Conservation (phyloP, 768 basidiomycete genomes). For the Lentinula detonsa region DNA sequence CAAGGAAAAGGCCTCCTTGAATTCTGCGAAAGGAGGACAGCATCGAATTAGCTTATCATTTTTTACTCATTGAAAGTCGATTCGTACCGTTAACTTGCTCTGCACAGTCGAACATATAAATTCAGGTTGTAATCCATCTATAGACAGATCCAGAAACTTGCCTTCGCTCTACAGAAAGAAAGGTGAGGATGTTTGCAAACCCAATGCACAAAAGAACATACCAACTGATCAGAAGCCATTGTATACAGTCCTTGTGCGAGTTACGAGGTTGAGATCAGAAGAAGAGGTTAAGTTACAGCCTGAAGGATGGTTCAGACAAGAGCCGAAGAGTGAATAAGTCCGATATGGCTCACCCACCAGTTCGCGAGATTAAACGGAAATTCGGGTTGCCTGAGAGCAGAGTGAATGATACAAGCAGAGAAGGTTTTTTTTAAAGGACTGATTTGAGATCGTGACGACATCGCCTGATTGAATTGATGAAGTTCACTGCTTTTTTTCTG, state of each 20-base stretch:
- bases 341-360: too few relatives aligned
- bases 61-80: not conserved
- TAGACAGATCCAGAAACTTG: not conserved
- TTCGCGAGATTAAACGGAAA: too few relatives aligned
- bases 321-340: too few relatives aligned
- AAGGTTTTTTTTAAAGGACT: too few relatives aligned
- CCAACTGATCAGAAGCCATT: constrained; percentile 2
- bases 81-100: constrained; percentile 7
- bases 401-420: too few relatives aligned
- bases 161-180: not conserved
- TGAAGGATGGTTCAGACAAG: not conserved
- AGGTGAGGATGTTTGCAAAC: not conserved
- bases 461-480: too few relatives aligned
- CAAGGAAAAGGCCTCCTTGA: constrained; percentile 17
- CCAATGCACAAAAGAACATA: not conserved
- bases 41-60: not conserved
- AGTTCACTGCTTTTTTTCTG: too few relatives aligned
- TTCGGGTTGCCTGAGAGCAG: too few relatives aligned
- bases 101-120: not conserved
- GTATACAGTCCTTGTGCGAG: not conserved
- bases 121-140: not conserved
- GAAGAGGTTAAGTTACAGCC: not conserved
- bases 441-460: too few relatives aligned
- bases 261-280: not conserved
- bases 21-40: constrained; percentile 10